Evolutionary conservation across 768 basidiomycete genomes (phyloP).

Genomic region (Hericium coralloides): DNA sequence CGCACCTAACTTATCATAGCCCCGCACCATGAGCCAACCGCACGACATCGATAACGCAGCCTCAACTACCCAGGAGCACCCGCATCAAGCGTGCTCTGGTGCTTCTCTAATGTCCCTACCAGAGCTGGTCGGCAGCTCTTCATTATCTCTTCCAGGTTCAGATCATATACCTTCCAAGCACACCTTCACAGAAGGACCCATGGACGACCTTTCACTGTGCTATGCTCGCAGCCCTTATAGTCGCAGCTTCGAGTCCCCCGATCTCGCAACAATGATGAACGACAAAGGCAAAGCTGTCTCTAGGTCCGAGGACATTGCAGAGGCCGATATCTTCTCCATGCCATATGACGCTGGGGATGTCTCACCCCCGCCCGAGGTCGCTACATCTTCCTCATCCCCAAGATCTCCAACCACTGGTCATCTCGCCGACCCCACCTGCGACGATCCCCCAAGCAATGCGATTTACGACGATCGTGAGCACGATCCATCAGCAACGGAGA

Average conservation of each 20-base stretch:
- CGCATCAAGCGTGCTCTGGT: constrained; percentile 26
- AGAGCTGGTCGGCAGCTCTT: constrained; percentile 1
- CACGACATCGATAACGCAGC: constrained; percentile 45
- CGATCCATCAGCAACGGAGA: constrained; percentile 11
- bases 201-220: neutral
- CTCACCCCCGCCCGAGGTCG: neutral
- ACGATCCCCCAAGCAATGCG: neutral
- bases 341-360: constrained; percentile 7
- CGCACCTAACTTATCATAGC: constrained; percentile 5
- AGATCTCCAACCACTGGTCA: neutral
- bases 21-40: constrained; percentile 31
- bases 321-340: constrained; percentile 18
- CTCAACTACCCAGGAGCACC: constrained; percentile 41
- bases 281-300: constrained; percentile 51
- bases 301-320: constrained; percentile 44
- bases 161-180: neutral
- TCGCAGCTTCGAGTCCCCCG: neutral
- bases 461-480: constrained; percentile 8
- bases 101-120: constrained; percentile 1
- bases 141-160: neutral
- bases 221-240: neutral
- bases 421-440: neutral
- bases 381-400: no score
- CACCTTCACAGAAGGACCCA: neutral
- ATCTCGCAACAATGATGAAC: neutral